Base-by-base conservation (phyloP, 2,329 filamentous ascomycete species). In the Aspergillus ochraceoroseus region DNA sequence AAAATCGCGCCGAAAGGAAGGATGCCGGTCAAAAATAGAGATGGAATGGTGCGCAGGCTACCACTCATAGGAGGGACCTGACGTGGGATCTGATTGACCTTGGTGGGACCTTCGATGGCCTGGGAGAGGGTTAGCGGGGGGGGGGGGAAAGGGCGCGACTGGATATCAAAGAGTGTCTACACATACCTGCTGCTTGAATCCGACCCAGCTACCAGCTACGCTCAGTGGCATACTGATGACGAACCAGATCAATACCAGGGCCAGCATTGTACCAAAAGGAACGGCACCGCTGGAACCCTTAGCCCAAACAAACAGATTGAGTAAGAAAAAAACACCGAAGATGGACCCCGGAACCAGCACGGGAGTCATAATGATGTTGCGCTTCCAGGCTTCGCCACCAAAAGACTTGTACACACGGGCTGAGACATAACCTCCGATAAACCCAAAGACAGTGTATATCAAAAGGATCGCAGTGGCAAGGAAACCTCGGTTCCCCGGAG, bases 1-100 rank as follows among this genome's bases (percentile, higher is more conserved):
- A 96, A 95, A 61, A 98, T 96, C 47, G 92, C 90, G 32, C 86
- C 88, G 57, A 98, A 98, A 0, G 92, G 92, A 17, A 96, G 75
- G 35, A 96, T 82, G 37, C 92, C 92, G 15, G 94, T 90, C 14
- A 96, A 76, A 11, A 95, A 76, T 77, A 95, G 90, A 50, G 86
- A 94, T 1, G 92, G 92, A 5, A 95, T 70, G 0, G 87, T 86
- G 47, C 83, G 83, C 33, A 96, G 81, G 57, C 94, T 95, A 6
- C 83, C 87, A 2, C 78, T 80, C 32, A 81, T 77, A 0, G 86
- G 87, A 7, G 92, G 92, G 35, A 98, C 94, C 68, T 98, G 92
- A 45, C 92, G 85, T 0, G 92, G 92, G 51, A 98, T 98, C 70
- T 98, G 92, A 74, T 98, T 98, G 37, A 87, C 95, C 56, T 87